A percentile compares a stretch with the other conserved stretches of the same genome.
These are phyloP conservation scores for Erysimum cheiranthoides DNA, from an alignment of 345 rosid species.

Conservation along the genomic window DNA sequence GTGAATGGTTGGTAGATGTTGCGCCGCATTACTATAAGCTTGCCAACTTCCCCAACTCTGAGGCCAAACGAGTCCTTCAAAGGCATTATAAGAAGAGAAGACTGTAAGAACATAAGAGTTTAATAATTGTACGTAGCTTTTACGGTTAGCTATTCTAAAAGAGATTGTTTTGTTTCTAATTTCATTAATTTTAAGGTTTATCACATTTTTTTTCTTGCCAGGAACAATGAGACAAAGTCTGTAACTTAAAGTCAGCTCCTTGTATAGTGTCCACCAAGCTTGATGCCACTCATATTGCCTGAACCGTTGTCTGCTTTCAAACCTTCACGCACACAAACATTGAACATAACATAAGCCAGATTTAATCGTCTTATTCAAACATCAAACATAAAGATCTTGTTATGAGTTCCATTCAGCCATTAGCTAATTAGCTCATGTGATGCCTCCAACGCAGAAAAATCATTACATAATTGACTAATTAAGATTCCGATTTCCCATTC, in stretches of 20 bases:
- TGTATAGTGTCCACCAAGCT: conserved; percentile 74
- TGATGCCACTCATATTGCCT: conserved; percentile 85
- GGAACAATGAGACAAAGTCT: conserved; percentile 52
- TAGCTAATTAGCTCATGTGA: too few relatives aligned
- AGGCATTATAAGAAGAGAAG: not conserved
- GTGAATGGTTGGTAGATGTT: conserved; percentile 60
- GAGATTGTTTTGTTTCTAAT: not conserved
- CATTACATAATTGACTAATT: conserved; percentile 64
- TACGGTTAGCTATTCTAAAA: not conserved
- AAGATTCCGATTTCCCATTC: conserved; percentile 90
- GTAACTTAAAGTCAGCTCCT: conserved; percentile 82
- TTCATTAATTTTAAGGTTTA: not conserved
- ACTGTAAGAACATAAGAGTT: not conserved
- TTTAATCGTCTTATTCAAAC: not conserved
- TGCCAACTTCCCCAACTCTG: not conserved
- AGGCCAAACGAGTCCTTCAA: not conserved
- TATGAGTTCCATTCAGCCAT: conserved; percentile 4
- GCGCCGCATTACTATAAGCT: not conserved
- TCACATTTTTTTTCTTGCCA: conserved; percentile 15
- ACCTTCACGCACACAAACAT: conserved; percentile 49
- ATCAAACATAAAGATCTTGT: conserved; percentile 4
- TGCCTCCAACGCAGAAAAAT: not conserved
- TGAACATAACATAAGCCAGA: not conserved
- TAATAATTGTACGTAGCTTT: not conserved
- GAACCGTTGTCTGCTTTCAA: conserved; percentile 68